Evolutionary conservation across 495 filamentous ascomycete species (phyloP), one percentile per base, ranked within the genome.

Genomic region (Neurospora sp.): DNA sequence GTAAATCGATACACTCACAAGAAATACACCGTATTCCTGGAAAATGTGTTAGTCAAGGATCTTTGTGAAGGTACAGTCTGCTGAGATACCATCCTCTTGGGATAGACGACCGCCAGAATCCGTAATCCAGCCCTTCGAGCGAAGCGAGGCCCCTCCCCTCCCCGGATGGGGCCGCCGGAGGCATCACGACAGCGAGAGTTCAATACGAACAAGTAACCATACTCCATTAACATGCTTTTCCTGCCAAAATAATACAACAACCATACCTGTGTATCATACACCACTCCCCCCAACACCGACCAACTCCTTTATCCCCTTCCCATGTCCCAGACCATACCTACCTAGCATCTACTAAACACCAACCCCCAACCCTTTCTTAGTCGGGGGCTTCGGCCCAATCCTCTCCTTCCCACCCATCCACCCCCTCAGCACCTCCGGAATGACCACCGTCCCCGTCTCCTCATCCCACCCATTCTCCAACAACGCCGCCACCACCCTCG

Each of bases 391-490:
- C 74, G 82, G 81, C 59, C 81, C 82, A 78, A 96, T 94, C 75
- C 83, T 85, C 72, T 91, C 88, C 79, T 86, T 81, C 0, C 92
- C 92, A 78, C 90, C 89, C 48, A 97, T 97, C 88, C 89, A 97
- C 42, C 87, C 89, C 78, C 91, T 82, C 82, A 98, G 79, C 39
- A 89, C 89, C 82, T 93, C 88, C 6, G 94, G 94, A 7, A 98
- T 85, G 8, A 70, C 81, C n/a, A 97, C 91, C 5, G 86, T 83
- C 73, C 83, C 85, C 62, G 84, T 86, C 5, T 83, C 73, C 76
- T 93, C 90, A 78, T 92, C 86, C 93, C 94, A 98, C 5, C 94
- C 91, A 78, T 96, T 93, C 86, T 99, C 96, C 81, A 99, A 79
- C n/a, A 99, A 84, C 10, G 94, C 94, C 31, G 96, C 94, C 75